Evolutionary conservation across 208 protist species (phyloP).

Genomic region (Endotrypanum monterogeii): DNA sequence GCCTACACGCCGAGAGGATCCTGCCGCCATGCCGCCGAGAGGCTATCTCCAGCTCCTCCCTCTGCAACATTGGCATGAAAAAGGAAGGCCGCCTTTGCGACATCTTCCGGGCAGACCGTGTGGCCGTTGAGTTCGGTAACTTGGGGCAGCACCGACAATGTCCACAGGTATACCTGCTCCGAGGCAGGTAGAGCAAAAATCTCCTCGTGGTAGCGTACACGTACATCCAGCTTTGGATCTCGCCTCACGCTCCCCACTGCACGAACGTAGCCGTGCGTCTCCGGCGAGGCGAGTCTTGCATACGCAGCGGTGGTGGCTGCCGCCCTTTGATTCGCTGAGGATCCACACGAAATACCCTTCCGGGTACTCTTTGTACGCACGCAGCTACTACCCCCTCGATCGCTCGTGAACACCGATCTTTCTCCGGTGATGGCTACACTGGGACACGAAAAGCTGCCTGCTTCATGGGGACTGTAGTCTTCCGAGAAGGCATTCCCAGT

Average conservation of each 20-base stretch:
- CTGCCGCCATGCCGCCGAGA: neutral
- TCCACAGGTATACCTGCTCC: slow-evolving; percentile 41
- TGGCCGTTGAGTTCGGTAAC: slow-evolving; percentile 43
- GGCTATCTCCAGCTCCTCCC: neutral
- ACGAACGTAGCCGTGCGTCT: slow-evolving; percentile 33
- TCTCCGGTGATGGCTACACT: neutral
- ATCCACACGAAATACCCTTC: neutral
- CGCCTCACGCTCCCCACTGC: slow-evolving; percentile 27
- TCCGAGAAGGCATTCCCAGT: neutral
- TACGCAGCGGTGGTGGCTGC: slow-evolving; percentile 32
- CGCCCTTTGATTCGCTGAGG: slow-evolving; percentile 1
- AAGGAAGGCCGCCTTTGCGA: slow-evolving; percentile 48
- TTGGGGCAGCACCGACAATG: slow-evolving; percentile 47
- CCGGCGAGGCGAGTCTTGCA: slow-evolving; percentile 29
- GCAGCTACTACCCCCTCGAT: neutral
- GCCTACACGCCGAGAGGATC: neutral
- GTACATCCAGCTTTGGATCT: slow-evolving; percentile 24
- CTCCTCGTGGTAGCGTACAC: slow-evolving; percentile 28
- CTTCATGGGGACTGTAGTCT: neutral
- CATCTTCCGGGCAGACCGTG: slow-evolving; percentile 28
- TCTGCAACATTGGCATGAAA: slow-evolving; percentile 11
- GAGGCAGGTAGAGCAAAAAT: slow-evolving; percentile 30
- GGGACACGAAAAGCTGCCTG: slow-evolving; percentile 2
- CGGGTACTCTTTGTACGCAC: no score
- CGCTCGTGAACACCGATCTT: no score